A percentile compares a stretch with the other conserved stretches of the same genome.
phyloP scores from a whole-genome alignment of 2,329 filamentous ascomycete species.

The Alternaria infectoria region DNA sequence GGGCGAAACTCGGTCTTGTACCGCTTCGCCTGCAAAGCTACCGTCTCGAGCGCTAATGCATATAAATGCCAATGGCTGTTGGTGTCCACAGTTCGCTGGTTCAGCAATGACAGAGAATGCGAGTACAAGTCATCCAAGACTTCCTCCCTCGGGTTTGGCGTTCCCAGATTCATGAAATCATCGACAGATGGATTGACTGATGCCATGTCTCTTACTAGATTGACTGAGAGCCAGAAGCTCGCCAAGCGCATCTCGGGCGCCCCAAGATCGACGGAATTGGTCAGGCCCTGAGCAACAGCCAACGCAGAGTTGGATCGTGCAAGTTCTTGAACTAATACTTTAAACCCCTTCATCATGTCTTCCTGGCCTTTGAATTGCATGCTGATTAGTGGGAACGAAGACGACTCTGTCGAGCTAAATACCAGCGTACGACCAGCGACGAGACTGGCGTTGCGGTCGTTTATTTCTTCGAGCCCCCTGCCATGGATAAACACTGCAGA shows the following conservation, averaged over 20 bases:
- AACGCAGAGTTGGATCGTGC: constrained; percentile 51
- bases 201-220: constrained; percentile 68
- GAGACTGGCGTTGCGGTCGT: constrained; percentile 5
- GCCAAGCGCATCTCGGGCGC: constrained; percentile 67
- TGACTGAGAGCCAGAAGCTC: constrained; percentile 80
- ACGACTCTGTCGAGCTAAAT: constrained; percentile 23
- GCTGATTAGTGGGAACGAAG: constrained; percentile 66
- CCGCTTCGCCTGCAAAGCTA: constrained; percentile 75
- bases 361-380: constrained; percentile 67
- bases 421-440: constrained; percentile 23
- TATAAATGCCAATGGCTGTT: constrained; percentile 72
- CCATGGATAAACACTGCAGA: constrained; percentile 54
- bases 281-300: constrained; percentile 68
- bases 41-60: constrained; percentile 80
- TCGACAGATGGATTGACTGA: constrained; percentile 63
- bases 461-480: constrained; percentile 29
- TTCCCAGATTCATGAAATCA: constrained; percentile 67
- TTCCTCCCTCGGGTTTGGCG: constrained; percentile 34
- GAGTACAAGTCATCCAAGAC: constrained; percentile 70
- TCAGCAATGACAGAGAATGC: constrained; percentile 68
- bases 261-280: constrained; percentile 67
- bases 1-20: constrained; percentile 73
- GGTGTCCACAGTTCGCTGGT: constrained; percentile 47
- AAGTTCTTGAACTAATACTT: constrained; percentile 65
- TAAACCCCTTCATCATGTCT: constrained; percentile 66